Evolutionary conservation across 345 rosid species (phyloP).

Genomic region (Moricandia arvensis): DNA sequence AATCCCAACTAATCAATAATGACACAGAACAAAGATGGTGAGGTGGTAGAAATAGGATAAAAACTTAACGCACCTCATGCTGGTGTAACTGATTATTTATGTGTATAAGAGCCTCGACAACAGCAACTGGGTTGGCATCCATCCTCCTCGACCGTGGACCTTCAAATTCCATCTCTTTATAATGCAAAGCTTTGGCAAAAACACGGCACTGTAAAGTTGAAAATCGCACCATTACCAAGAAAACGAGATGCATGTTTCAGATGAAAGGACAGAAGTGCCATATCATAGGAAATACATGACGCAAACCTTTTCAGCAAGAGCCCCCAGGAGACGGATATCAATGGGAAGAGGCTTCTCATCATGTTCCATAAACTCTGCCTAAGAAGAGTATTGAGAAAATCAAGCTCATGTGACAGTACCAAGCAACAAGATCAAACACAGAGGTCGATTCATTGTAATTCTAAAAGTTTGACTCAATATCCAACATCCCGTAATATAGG

Average conservation of each 20-base stretch:
- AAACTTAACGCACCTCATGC: constrained; percentile 62
- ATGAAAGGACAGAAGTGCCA: constrained; percentile 12
- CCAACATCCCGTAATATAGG: neutral
- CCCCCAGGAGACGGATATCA: constrained; percentile 97
- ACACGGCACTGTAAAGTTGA: constrained; percentile 70
- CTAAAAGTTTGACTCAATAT: neutral
- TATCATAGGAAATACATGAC: constrained; percentile 16
- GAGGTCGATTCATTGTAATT: constrained; percentile 8
- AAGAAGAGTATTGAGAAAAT: constrained; percentile 28
- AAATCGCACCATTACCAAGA: constrained; percentile 10
- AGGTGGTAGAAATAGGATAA: constrained; percentile 11
- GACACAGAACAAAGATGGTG: constrained; percentile 13
- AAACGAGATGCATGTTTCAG: constrained; percentile 7
- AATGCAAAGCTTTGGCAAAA: constrained; percentile 97
- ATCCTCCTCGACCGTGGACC: constrained; percentile 81
- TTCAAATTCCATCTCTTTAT: constrained; percentile 99
- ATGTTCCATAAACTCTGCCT: constrained; percentile 99
- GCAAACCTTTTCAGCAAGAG: constrained; percentile 96
- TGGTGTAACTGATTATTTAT: constrained; percentile 98
- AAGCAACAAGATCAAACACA: constrained; percentile 14
- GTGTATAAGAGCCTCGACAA: constrained; percentile 96
- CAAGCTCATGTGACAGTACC: constrained; percentile 23
- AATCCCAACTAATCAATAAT: constrained; percentile 23
- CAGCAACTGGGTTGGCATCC: constrained; percentile 98
- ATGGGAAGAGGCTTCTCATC: constrained; percentile 98